Base-by-base conservation (phyloP, 495 filamentous ascomycete genomes). In the Barbatosphaeria neglecta region DNA sequence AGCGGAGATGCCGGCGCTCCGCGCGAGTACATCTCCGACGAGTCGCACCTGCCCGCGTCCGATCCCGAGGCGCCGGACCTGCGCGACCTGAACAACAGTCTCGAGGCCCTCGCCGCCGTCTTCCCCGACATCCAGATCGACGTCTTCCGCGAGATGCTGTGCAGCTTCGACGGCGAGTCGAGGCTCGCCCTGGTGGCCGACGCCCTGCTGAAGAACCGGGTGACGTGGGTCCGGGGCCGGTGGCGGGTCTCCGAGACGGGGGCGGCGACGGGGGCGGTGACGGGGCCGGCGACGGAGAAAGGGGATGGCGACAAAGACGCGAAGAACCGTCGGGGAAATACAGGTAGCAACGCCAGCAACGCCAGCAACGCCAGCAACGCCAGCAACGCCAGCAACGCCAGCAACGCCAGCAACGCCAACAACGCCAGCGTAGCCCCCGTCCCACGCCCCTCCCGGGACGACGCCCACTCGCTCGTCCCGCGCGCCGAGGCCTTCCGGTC, bases 81-180 rank as follows among this genome's bases (percentile, higher is more conserved):
- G 19, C 69, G 75, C 35, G 81, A 84, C 31, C 68, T 95, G 18
- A 98, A 98, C 63, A 63, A 70, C 13, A 75, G 80, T 37, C 77
- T 98, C 44, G 74, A 79, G 27, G 72, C 70, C 1, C 76, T 98
- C 10, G 78, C 79, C 3, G 74, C 73, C 6, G 71, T 95, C 2
- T 98, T 98, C 52, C 92, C 92, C 6, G 81, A 94, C 62, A 71
- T 95, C 19, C 81, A 86, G 46, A 70, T 90, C 48, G 87, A 95
- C 45, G 90, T 94, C n/a, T 89, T 98, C 54, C 80, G 92, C 11
- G 89, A 94, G 60, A 78, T 96, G 72, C 76, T 98, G 27, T 65
- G 73, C 22, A 86, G 73, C 48, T 86, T 94, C 61, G 82, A 84
- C 51, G 84, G 84, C 35, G 77, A 90, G 53, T 95, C 89, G 52